Evolutionary conservation across 1,284 basidiomycete species (phyloP), one percentile per base, ranked within the genome.

Genomic region (Bjerkandera adusta): DNA sequence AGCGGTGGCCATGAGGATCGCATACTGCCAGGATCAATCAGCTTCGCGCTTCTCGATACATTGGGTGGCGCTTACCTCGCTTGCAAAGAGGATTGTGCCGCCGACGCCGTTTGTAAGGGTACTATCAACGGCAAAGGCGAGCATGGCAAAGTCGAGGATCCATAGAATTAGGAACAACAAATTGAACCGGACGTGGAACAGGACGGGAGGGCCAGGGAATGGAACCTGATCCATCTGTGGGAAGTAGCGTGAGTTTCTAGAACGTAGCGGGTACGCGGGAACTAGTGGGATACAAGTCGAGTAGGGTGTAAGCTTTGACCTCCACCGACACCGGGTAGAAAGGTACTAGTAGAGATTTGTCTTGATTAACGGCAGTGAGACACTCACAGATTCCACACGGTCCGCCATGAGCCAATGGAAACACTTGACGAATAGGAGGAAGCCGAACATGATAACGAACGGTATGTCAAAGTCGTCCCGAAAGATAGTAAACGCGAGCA

Each of bases 341-440:
- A 10, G 15, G 3, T 16, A 20, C 34, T 25, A 2, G 37, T 40
- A 20, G 38, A 45, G 34, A 33, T 33, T 30, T 35, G 22, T 37
- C 30, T 32, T 25, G 16, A 30, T 7, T 27, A 10, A 15, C 25
- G 26, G 24, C 3, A 35, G 25, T 32, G 18, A 18, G 3, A 11
- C n/a, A 73, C 85, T 55, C 56, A 95, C 94, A 77, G 91, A 95
- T 78, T 99, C 97, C 43, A 99, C 89, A 35, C 97, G 81, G 64
- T 98, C 96, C 2, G 85, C 83, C 48, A 93, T 82, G 25, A 99
- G 79, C 95, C 95, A 98, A 66, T 99, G 97, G 67, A 99, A 99
- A 46, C 92, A 93, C 65, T 98, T 98, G 58, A 98, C 79, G 59
- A 97, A 96, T 12, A 98, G 79, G 16, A 99, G 72, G 55, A 92